Percentiles rank a stretch among this genome's conserved stretches.
phyloP scores from a whole-genome alignment of 345 rosid genomes.

The Heritiera littoralis region DNA sequence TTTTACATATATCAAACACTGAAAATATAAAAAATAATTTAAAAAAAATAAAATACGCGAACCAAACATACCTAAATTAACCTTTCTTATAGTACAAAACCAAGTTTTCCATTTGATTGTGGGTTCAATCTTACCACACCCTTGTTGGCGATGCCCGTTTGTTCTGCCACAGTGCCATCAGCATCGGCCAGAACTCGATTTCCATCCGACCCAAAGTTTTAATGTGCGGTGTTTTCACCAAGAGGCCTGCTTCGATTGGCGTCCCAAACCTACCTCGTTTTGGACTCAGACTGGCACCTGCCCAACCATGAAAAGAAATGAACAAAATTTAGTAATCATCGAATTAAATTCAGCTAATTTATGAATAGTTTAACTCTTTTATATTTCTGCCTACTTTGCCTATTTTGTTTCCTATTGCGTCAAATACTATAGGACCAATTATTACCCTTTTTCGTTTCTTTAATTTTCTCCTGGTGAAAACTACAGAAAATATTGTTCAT shows the following conservation, averaged over 20 bases:
- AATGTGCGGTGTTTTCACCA: slow-evolving; percentile 51
- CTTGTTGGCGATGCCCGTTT: slow-evolving; percentile 59
- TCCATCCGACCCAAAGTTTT: slow-evolving; percentile 45
- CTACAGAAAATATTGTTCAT: neutral
- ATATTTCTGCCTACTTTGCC: too few relatives aligned
- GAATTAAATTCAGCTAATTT: too few relatives aligned
- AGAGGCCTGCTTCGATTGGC: slow-evolving; percentile 65
- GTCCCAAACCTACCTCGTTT: slow-evolving; percentile 66
- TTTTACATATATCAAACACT: too few relatives aligned
- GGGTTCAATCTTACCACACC: slow-evolving; percentile 53
- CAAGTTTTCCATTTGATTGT: slow-evolving; percentile 55
- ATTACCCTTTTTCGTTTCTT: neutral
- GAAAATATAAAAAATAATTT: too few relatives aligned
- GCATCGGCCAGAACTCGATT: slow-evolving; percentile 59
- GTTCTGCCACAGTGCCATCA: slow-evolving; percentile 63
- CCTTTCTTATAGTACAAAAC: slow-evolving; percentile 50
- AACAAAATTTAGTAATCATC: too few relatives aligned
- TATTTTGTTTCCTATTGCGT: neutral
- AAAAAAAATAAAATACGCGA: too few relatives aligned
- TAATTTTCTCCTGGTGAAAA: neutral
- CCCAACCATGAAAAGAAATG: too few relatives aligned
- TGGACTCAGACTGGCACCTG: slow-evolving; percentile 29
- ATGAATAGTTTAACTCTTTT: too few relatives aligned
- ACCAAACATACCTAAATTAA: neutral
- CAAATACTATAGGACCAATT: neutral